Conservation (phyloP, 2,329 filamentous ascomycete species). For the Clarireedia homoeocarpa region DNA sequence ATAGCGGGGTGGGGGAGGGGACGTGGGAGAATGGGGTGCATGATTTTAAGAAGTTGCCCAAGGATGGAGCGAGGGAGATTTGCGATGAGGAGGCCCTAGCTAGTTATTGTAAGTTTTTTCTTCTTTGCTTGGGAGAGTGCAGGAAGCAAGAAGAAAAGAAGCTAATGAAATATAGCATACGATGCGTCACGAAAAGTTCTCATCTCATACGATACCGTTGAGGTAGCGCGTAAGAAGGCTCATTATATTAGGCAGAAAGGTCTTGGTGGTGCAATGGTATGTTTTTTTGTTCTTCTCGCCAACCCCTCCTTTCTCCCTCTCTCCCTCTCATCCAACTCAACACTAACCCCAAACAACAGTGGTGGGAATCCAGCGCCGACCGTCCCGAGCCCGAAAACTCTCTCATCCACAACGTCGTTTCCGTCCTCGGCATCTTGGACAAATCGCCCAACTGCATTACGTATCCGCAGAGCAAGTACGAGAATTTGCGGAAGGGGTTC, state of each 20-base stretch:
- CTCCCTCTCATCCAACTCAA: background rate
- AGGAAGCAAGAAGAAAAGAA: background rate
- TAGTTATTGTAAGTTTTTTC: slow-evolving; percentile 50
- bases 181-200: slow-evolving; percentile 54
- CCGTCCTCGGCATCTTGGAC: slow-evolving; percentile 47
- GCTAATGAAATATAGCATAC: slow-evolving; percentile 36
- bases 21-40: slow-evolving; percentile 80
- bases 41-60: slow-evolving; percentile 82
- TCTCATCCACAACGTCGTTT: slow-evolving; percentile 59
- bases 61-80: slow-evolving; percentile 54
- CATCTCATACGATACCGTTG: slow-evolving; percentile 71
- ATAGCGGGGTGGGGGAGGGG: slow-evolving; percentile 65
- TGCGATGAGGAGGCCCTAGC: slow-evolving; percentile 58
- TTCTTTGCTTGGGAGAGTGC: background rate
- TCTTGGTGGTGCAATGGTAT: slow-evolving; percentile 75
- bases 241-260: slow-evolving; percentile 57
- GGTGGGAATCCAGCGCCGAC: slow-evolving; percentile 77
- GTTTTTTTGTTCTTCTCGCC: background rate
- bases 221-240: slow-evolving; percentile 61
- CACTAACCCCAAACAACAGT: slow-evolving; percentile 31
- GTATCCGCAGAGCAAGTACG: slow-evolving; percentile 62
- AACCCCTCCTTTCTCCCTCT: background rate
- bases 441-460: slow-evolving; percentile 49
- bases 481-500: slow-evolving; percentile 57
- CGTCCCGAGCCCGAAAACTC: slow-evolving; percentile 51